Evolutionary conservation across 805 yeast species (phyloP).

Genomic region (Zygosaccharomyces pseudorouxii): DNA sequence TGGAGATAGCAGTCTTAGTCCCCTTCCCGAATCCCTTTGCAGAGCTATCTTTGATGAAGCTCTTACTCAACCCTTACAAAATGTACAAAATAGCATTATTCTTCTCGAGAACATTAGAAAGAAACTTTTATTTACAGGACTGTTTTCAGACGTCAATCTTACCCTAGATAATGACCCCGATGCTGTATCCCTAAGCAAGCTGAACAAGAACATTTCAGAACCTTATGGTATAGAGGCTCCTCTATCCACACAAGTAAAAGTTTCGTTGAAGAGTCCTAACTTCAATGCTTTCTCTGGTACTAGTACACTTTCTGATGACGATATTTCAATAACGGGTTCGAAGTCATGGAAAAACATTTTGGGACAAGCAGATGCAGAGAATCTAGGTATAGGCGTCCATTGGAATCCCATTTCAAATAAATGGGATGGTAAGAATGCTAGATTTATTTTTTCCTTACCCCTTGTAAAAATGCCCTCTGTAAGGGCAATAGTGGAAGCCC

Average conservation of each 20-base stretch:
- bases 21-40: slow-evolving; percentile 44
- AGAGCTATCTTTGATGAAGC: slow-evolving; percentile 44
- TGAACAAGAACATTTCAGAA: slow-evolving; percentile 17
- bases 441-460: slow-evolving; percentile 45
- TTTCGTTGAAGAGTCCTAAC: slow-evolving; percentile 38
- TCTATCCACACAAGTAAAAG: slow-evolving; percentile 43
- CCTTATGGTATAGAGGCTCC: slow-evolving; percentile 38
- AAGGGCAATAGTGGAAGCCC: slow-evolving; percentile 39
- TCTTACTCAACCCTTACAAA: slow-evolving; percentile 40
- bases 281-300: slow-evolving; percentile 32
- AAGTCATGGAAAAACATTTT: slow-evolving; percentile 45
- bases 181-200: slow-evolving; percentile 7
- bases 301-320: slow-evolving; percentile 35
- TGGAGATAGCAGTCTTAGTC: slow-evolving; percentile 18
- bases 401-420: slow-evolving; percentile 45
- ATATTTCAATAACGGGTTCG: slow-evolving; percentile 34
- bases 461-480: slow-evolving; percentile 42
- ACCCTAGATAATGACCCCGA: slow-evolving; percentile 40
- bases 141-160: slow-evolving; percentile 41
- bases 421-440: slow-evolving; percentile 46
- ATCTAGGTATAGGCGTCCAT: slow-evolving; percentile 44
- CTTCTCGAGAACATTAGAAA: slow-evolving; percentile 35
- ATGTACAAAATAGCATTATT: slow-evolving; percentile 37
- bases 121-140: slow-evolving; percentile 42
- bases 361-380: slow-evolving; percentile 54